Conservation (phyloP, 768 basidiomycete species). For the Mycena galericulata region DNA sequence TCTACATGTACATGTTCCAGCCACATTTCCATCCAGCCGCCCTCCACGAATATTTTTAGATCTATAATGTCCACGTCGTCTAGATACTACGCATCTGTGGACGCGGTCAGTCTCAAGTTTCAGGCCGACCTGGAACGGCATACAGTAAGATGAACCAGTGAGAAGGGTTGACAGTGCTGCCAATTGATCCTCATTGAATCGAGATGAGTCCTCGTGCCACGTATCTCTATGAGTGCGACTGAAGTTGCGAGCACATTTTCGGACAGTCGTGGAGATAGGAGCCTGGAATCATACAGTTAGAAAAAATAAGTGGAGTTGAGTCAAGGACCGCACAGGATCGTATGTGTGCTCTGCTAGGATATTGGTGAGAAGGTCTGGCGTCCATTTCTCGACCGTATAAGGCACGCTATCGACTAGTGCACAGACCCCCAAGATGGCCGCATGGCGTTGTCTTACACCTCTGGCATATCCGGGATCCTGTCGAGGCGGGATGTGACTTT, state of each 20-base stretch:
- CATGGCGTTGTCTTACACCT: slow-evolving; percentile 84
- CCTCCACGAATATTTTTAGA: no score
- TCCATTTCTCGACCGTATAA: slow-evolving; percentile 95
- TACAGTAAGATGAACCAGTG: slow-evolving; percentile 88
- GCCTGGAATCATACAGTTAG: slow-evolving; percentile 54
- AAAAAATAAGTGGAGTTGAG: slow-evolving; percentile 27
- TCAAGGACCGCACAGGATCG: slow-evolving; percentile 69
- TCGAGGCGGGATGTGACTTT: slow-evolving; percentile 73
- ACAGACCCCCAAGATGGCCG: slow-evolving; percentile 93
- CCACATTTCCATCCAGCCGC: no score
- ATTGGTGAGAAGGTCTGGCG: slow-evolving; percentile 85
- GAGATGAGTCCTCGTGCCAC: slow-evolving; percentile 89
- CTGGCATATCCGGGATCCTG: slow-evolving; percentile 74
- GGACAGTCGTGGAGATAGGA: slow-evolving; percentile 87
- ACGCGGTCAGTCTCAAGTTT: not conserved
- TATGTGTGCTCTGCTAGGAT: slow-evolving; percentile 87
- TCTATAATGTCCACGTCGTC: slow-evolving; percentile 8
- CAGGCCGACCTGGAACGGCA: slow-evolving; percentile 38
- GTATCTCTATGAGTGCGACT: slow-evolving; percentile 89
- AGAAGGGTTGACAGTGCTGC: slow-evolving; percentile 85
- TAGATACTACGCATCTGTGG: slow-evolving; percentile 28
- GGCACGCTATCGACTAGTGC: slow-evolving; percentile 95
- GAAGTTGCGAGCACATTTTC: slow-evolving; percentile 84
- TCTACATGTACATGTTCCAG: not conserved
- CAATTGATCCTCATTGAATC: slow-evolving; percentile 89